These are phyloP conservation scores for Spatholobus suberectus DNA, from an alignment of 306 rosid species.

Conservation along the genomic window DNA sequence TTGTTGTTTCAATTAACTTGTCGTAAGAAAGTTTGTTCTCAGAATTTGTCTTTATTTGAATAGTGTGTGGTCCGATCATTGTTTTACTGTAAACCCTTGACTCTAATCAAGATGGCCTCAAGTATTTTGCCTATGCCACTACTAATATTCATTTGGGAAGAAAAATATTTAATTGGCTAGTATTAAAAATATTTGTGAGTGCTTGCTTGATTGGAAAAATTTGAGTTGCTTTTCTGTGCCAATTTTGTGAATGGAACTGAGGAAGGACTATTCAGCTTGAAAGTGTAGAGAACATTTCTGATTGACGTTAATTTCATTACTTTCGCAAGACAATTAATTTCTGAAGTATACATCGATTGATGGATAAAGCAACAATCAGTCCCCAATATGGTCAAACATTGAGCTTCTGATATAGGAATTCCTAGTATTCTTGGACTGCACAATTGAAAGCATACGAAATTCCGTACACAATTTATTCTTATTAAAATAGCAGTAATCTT, in stretches of 20 bases:
- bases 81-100: constrained; percentile 20
- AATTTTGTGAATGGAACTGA: constrained; percentile 18
- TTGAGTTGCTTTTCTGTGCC: background rate
- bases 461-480: background rate
- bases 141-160: constrained; percentile 13
- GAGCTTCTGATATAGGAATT: background rate
- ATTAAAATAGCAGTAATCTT: background rate
- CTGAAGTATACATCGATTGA: background rate
- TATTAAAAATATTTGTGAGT: constrained; percentile 3
- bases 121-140: constrained; percentile 15
- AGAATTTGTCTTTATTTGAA: background rate
- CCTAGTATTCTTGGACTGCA: background rate
- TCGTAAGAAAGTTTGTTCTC: constrained; percentile 4
- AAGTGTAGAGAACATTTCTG: background rate
- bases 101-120: constrained; percentile 13
- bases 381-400: background rate
- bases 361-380: constrained; percentile 5
- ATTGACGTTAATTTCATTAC: constrained; percentile 28
- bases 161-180: background rate
- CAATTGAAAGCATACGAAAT: background rate
- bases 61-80: background rate
- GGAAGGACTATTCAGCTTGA: constrained; percentile 33
- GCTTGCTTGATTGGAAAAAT: constrained; percentile 14
- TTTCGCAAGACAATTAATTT: constrained; percentile 18
- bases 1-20: constrained; percentile 15